Evolutionary conservation across 768 basidiomycete species (phyloP).

Genomic region (Heimioporus sp.): DNA sequence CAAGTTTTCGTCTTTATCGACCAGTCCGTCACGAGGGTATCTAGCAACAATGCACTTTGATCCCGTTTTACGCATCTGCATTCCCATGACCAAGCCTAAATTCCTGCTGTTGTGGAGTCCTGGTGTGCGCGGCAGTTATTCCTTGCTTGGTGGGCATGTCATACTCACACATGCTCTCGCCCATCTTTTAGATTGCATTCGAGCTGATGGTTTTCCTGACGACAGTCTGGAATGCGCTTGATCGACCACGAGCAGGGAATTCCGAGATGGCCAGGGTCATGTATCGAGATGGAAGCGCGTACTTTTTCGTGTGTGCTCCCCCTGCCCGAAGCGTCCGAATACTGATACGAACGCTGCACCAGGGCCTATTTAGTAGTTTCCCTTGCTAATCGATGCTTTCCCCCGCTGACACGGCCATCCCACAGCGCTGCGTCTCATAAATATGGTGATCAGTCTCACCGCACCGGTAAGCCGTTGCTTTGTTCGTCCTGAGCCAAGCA

Average conservation of each 20-base stretch:
- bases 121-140: conserved; percentile 16
- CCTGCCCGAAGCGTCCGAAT: neutral
- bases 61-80: conserved; percentile 16
- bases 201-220: conserved; percentile 31
- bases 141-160: neutral
- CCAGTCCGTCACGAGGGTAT: neutral
- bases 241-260: conserved; percentile 19
- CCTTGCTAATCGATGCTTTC: neutral
- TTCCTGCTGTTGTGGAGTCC: conserved; percentile 28
- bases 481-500: neutral
- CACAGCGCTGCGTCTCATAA: conserved; percentile 20
- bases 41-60: conserved; percentile 18
- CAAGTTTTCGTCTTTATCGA: neutral
- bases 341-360: neutral
- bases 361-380: conserved; percentile 26
- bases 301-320: conserved; percentile 25
- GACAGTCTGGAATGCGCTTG: conserved; percentile 28
- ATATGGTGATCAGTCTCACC: conserved; percentile 17
- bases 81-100: conserved; percentile 16
- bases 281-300: conserved; percentile 27
- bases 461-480: conserved; percentile 23
- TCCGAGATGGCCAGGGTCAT: conserved; percentile 21
- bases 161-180: neutral
- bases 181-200: conserved; percentile 22
- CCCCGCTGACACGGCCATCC: neutral